Percentiles rank a stretch among this genome's conserved stretches.
phyloP scores from a whole-genome alignment of 1,139 yeast genomes.

The Lodderomyces orthopsilosis region DNA sequence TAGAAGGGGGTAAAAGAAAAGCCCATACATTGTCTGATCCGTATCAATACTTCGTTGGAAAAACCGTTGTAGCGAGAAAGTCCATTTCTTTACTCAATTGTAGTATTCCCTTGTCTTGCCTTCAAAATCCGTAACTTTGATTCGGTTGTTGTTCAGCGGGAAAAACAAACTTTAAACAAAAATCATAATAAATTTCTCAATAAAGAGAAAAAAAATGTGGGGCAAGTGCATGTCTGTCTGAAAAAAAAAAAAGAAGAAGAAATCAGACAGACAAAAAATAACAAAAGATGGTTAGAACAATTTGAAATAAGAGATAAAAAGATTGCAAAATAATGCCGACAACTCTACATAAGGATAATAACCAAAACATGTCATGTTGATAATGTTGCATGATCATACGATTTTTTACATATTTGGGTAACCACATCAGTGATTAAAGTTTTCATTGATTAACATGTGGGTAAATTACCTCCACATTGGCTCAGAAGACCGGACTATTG shows the following conservation, averaged over 20 bases:
- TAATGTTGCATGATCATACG: neutral
- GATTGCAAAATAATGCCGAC: neutral
- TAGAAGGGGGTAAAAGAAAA: too few relatives aligned
- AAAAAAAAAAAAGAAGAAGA: neutral
- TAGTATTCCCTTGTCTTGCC: neutral
- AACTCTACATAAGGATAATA: neutral
- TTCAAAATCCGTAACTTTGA: neutral
- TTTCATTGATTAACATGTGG: too few relatives aligned
- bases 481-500: too few relatives aligned
- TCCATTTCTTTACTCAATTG: too few relatives aligned
- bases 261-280: neutral
- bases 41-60: too few relatives aligned
- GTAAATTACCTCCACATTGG: too few relatives aligned
- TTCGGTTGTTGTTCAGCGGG: neutral
- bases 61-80: too few relatives aligned
- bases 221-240: conserved; percentile 1
- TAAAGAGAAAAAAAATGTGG: neutral
- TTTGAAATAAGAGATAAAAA: too few relatives aligned
- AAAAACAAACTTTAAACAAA: neutral
- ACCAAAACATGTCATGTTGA: neutral
- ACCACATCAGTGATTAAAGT: too few relatives aligned
- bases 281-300: neutral
- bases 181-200: neutral
- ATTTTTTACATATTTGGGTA: too few relatives aligned
- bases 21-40: too few relatives aligned